phyloP scores from a whole-genome alignment of 2,329 filamentous ascomycete species.

The Orbilia oligospora region DNA sequence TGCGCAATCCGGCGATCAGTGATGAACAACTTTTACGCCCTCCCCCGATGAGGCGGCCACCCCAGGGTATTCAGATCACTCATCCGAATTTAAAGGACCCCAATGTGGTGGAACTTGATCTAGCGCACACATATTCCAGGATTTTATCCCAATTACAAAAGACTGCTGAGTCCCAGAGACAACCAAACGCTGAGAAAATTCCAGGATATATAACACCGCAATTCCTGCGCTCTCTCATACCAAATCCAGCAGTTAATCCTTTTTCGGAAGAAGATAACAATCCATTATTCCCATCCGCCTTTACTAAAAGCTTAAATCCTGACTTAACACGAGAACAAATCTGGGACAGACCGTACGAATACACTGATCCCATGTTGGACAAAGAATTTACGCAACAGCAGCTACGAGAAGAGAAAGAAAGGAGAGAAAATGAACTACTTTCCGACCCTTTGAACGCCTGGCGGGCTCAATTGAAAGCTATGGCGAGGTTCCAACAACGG shows the following conservation, averaged over 20 bases:
- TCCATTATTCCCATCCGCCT: not conserved
- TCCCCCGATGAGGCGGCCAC: not conserved
- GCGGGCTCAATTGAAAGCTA: not conserved
- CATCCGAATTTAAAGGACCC: not conserved
- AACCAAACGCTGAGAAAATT: not conserved
- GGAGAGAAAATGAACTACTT: not conserved
- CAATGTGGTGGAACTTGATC: too few relatives aligned
- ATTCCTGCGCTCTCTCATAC: not conserved
- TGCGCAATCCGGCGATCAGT: not conserved
- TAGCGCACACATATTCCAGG: not conserved
- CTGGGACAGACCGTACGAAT: not conserved
- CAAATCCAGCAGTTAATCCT: not conserved
- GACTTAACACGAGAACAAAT: not conserved
- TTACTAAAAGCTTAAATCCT: not conserved
- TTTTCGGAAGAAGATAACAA: conserved; percentile 10
- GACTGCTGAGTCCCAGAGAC: not conserved
- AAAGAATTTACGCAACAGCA: not conserved
- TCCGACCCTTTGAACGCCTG: not conserved
- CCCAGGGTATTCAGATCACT: not conserved
- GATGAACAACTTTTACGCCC: conserved; percentile 4
- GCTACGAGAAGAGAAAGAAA: not conserved
- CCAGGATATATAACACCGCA: not conserved
- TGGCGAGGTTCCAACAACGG: not conserved
- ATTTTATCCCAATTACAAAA: not conserved
- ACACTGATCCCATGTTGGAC: conserved; percentile 11